Percentiles rank a stretch among this genome's conserved stretches.
Conservation (phyloP, 2,329 filamentous ascomycete genomes). For the Aspergillus quadrilineatus region DNA sequence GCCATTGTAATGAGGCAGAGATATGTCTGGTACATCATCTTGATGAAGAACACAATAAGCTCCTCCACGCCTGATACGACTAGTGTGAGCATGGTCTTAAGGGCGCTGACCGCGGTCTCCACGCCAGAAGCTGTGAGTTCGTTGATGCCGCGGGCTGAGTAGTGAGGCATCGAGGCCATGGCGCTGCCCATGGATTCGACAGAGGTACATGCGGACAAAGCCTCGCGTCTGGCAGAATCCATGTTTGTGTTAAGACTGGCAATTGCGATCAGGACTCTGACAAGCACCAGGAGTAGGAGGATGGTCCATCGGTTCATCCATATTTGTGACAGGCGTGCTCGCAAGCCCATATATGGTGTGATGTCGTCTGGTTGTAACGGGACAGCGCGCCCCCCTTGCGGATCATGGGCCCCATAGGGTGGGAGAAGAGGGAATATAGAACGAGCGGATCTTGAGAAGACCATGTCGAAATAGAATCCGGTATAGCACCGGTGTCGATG, state of each 20-base stretch:
- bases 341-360: slow-evolving; percentile 89
- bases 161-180: slow-evolving; percentile 98
- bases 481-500: neutral
- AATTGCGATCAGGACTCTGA: slow-evolving; percentile 75
- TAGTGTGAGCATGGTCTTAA: slow-evolving; percentile 76
- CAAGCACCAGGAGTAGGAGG: slow-evolving; percentile 79
- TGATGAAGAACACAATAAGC: slow-evolving; percentile 87
- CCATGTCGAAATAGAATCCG: slow-evolving; percentile 23
- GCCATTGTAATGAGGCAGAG: slow-evolving; percentile 84
- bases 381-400: slow-evolving; percentile 56
- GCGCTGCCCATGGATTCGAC: slow-evolving; percentile 91
- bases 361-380: slow-evolving; percentile 65
- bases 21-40: slow-evolving; percentile 86
- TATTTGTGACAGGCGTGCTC: slow-evolving; percentile 85
- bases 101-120: slow-evolving; percentile 73
- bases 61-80: slow-evolving; percentile 80
- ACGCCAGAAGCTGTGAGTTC: slow-evolving; percentile 76
- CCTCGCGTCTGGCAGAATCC: slow-evolving; percentile 72
- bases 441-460: slow-evolving; percentile 33
- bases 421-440: slow-evolving; percentile 41
- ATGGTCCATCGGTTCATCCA: slow-evolving; percentile 99
- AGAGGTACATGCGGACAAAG: slow-evolving; percentile 82
- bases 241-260: slow-evolving; percentile 71
- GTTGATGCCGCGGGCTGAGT: slow-evolving; percentile 86
- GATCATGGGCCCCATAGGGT: slow-evolving; percentile 42